Evolutionary conservation across 148 eudicot genomes (phyloP), one percentile per base, ranked within the genome.

Genomic region (Silene latifolia): DNA sequence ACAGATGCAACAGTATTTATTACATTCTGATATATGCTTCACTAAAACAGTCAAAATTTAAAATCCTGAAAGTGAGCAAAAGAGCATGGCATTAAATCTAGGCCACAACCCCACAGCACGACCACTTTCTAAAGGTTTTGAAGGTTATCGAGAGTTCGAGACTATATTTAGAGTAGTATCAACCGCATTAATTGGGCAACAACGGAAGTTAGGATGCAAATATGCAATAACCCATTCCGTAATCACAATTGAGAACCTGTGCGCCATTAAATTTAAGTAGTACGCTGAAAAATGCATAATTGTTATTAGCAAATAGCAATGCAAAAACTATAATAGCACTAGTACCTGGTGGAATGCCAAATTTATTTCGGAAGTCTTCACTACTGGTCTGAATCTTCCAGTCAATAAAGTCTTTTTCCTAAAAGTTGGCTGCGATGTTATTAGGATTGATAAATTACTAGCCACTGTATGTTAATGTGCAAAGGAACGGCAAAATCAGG

Each of bases 301-400:
- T 46, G 32, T 29, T 65, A 35, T 18, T 20, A 12, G 54, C 13
- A 51, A 51, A 4, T 46, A 69, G 57, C 53, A 44, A 10, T 21
- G 72, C 32, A 48, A 21, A 60, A 53, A 60, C 3, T 29, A n/a
- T 65, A 11, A 80, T 29, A 15, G 69, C 23, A 69, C 48, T 66
- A 48, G n/a, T 77, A 92, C 99, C 97, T 89, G 89, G 78, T 65
- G 92, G 74, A 74, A 95, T 79, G 65, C 78, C 81, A 78, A 75
- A 73, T 77, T 83, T 71, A 62, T 60, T 80, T 80, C 80, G 80
- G 81, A 95, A 92, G 78, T 83, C 80, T 66, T 87, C 88, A 39
- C 81, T 73, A 79, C 86, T 83, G 65, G 89, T 89, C 75, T 81
- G 78, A 75, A 84, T 77, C 82, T 78, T 84, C 87, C 87, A 83